A percentile compares a stretch with the other conserved stretches of the same genome.
These are phyloP conservation scores for Boletus patriciae DNA, from an alignment of 768 basidiomycete species.

Conservation along the genomic window DNA sequence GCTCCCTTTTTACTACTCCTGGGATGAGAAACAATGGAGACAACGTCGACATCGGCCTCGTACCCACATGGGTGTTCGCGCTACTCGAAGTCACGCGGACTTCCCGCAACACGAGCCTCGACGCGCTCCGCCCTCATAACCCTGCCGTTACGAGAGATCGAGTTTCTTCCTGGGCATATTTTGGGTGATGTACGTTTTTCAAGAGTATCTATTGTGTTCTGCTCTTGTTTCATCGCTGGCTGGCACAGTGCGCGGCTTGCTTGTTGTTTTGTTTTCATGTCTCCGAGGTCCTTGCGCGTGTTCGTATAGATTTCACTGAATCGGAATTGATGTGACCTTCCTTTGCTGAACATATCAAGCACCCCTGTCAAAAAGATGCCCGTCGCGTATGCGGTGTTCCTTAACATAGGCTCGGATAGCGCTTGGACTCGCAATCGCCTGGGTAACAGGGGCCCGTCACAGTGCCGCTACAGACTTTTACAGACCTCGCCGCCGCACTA, in stretches of 20 bases:
- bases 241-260: neutral
- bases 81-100: slow-evolving; percentile 64
- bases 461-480: neutral
- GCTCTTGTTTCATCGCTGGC: neutral
- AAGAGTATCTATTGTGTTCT: neutral
- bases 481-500: neutral
- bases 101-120: slow-evolving; percentile 51
- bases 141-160: slow-evolving; percentile 40
- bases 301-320: neutral
- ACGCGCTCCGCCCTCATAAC: slow-evolving; percentile 49
- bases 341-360: neutral
- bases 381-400: neutral
- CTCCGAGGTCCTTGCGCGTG: neutral
- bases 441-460: too few species aligned
- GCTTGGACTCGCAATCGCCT: neutral
- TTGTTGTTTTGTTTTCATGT: neutral
- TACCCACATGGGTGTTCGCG: slow-evolving; percentile 77
- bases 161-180: slow-evolving; percentile 59
- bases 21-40: slow-evolving; percentile 23
- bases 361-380: neutral
- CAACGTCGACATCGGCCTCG: slow-evolving; percentile 64
- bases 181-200: slow-evolving; percentile 1
- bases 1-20: slow-evolving; percentile 26
- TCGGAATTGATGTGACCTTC: neutral
- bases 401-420: neutral